Evolutionary conservation across 306 rosid genomes (phyloP).

Genomic region (Parietaria judaica): DNA sequence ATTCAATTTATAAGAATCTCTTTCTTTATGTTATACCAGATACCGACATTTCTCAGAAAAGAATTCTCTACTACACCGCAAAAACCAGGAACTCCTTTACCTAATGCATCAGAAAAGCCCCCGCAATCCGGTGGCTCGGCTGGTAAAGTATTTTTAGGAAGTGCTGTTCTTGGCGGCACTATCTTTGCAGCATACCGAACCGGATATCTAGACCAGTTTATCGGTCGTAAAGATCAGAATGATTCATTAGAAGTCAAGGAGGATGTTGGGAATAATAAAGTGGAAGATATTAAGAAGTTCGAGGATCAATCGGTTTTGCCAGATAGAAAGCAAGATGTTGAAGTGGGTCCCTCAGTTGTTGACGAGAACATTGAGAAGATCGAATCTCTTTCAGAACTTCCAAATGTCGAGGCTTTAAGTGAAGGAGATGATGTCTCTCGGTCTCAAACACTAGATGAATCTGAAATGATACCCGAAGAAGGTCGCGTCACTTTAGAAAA

Average conservation of each 20-base stretch:
- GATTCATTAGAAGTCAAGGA: constrained; percentile 26
- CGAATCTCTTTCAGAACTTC: constrained; percentile 29
- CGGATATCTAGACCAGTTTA: constrained; percentile 54
- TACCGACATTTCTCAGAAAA: constrained; percentile 38
- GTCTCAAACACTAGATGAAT: constrained; percentile 36
- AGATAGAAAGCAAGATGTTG: constrained; percentile 27
- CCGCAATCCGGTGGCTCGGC: constrained; percentile 35
- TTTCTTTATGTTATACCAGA: constrained; percentile 25
- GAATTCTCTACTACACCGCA: constrained; percentile 48
- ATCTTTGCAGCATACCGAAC: constrained; percentile 56
- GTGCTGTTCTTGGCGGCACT: constrained; percentile 61
- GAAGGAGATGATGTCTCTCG: constrained; percentile 29
- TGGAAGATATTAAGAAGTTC: constrained; percentile 27
- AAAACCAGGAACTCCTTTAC: constrained; percentile 27
- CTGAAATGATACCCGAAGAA: constrained; percentile 25
- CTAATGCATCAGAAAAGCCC: constrained; percentile 40
- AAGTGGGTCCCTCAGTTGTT: constrained; percentile 20
- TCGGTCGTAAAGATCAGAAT: constrained; percentile 33
- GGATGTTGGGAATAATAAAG: constrained; percentile 25
- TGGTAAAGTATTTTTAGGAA: constrained; percentile 50
- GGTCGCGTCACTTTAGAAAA: constrained; percentile 21
- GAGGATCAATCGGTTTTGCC: constrained; percentile 33
- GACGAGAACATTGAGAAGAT: constrained; percentile 37
- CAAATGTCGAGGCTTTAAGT: constrained; percentile 32
- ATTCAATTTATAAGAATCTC: neutral